phyloP scores from a whole-genome alignment of 805 yeast species.

The Yamadazyma insecticola region DNA sequence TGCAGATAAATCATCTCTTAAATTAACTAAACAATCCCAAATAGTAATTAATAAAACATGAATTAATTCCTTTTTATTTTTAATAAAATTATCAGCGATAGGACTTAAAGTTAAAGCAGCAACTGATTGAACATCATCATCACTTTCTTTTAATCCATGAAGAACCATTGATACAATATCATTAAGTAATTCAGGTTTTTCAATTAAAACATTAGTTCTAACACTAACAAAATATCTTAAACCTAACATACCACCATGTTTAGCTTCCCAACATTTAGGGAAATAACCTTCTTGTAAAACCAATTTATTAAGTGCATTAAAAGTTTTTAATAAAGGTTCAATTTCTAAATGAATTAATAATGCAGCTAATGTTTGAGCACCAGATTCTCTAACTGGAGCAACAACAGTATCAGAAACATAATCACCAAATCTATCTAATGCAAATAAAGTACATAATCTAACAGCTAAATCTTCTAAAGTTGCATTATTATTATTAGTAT shows the following conservation, averaged over 20 bases:
- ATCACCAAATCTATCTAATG: constrained; percentile 94
- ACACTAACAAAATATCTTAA: constrained; percentile 88
- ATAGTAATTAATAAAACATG: constrained; percentile 58
- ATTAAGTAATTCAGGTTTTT: constrained; percentile 55
- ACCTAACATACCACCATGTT: constrained; percentile 97
- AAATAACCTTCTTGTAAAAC: constrained; percentile 59
- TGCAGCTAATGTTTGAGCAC: constrained; percentile 93
- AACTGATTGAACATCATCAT: constrained; percentile 96
- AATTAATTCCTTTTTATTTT: constrained; percentile 48
- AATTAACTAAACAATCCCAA: constrained; percentile 84
- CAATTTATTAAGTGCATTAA: constrained; percentile 59
- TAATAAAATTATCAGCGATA: constrained; percentile 82
- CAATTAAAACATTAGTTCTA: constrained; percentile 69
- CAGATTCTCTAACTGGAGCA: constrained; percentile 96
- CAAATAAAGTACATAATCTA: constrained; percentile 77
- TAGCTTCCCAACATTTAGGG: constrained; percentile 87
- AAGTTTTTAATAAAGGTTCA: constrained; percentile 55
- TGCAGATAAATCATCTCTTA: constrained; percentile 90
- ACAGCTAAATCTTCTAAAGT: constrained; percentile 87
- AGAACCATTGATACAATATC: constrained; percentile 79
- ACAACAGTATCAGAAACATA: constrained; percentile 96
- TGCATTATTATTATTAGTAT: constrained; percentile 56
- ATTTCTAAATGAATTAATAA: constrained; percentile 69
- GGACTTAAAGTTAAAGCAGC: constrained; percentile 93
- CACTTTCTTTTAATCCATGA: constrained; percentile 71